Base-by-base conservation (phyloP, 345 rosid species). In the Xanthoceras sorbifolium region DNA sequence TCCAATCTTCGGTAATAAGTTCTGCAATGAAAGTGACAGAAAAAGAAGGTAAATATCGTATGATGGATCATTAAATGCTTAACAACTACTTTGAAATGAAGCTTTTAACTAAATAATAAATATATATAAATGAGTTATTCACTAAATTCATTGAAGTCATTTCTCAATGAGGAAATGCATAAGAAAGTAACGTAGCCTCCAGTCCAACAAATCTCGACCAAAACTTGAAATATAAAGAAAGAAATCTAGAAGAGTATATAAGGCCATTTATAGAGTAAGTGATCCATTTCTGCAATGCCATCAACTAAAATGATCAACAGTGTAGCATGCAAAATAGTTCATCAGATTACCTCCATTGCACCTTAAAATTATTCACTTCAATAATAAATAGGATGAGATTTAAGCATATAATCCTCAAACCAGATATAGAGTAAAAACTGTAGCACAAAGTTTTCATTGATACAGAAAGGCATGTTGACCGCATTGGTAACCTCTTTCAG, bases 401-500 rank as follows among this genome's bases (percentile, higher is more conserved):
- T 18, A 20, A 63, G 10, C 31, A 63, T 63, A 63, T 17, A 18
- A 63, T 31, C 0, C 20, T 31, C 42, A 63, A 6, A 31, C 22
- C 67, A 17, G 32, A 63, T 10, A 63, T 11, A 31, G 4, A 63
- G 40, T 28, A 63, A 63, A n/a, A 63, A 63, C 67, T 29, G 36
- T 36, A 63, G 17, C 42, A 31, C 5, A 32, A 7, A 22, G 3
- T 32, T 31, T 32, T 64, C 12, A 18, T 31, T 17, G 67, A 29
- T 18, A 64, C 12, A 32, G 10, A 64, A 59, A 17, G 31, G 42
- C 12, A 17, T 64, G 38, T 22, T 17, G 3, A 32, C 67, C 14
- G 44, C 67, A 32, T 7, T 64, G 22, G 44, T 78, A 77, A 92
- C 99, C 93, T 90, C 86, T 60, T 91, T 80, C 82, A 92, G 82